These are phyloP conservation scores for Agarophyton chilense DNA, from an alignment of 23 red algal species.

Conservation along the genomic window DNA sequence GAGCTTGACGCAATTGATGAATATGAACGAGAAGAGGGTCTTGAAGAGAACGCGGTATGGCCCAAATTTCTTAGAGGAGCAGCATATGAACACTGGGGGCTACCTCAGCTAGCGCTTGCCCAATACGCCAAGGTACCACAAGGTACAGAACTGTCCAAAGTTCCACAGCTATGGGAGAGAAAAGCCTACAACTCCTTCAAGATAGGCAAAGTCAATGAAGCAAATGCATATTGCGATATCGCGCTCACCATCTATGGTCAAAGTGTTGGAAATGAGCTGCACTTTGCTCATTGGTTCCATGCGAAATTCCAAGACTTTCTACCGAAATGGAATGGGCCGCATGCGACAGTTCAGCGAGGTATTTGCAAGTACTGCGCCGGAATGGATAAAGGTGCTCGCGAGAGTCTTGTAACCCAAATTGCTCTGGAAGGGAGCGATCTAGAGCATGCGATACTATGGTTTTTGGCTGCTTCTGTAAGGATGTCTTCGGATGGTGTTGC, in stretches of 20 bases:
- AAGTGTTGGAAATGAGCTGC: conserved; percentile 51
- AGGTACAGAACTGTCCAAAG: conserved; percentile 22
- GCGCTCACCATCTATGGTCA: conserved; percentile 30
- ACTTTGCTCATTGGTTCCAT: conserved; percentile 65
- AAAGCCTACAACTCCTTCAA: conserved; percentile 72
- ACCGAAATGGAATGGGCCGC: conserved; percentile 65
- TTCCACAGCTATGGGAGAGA: conserved; percentile 61
- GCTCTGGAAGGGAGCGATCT: neutral
- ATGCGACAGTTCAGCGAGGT: conserved; percentile 29
- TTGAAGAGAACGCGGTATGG: conserved; percentile 56
- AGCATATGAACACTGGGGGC: conserved; percentile 74
- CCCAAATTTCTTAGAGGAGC: conserved; percentile 72
- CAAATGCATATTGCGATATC: conserved; percentile 39
- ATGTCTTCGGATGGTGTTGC: neutral
- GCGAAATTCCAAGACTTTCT: conserved; percentile 57
- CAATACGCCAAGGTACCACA: conserved; percentile 17
- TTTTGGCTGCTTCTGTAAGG: conserved; percentile 43
- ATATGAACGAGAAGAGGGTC: conserved; percentile 56
- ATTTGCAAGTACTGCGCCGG: conserved; percentile 67
- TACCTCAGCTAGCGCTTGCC: conserved; percentile 63
- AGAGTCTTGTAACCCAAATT: conserved; percentile 50
- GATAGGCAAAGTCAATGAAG: conserved; percentile 42
- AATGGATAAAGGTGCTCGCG: conserved; percentile 1
- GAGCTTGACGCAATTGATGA: conserved; percentile 63
- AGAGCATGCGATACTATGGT: conserved; percentile 59